phyloP scores from a whole-genome alignment of 2,329 filamentous ascomycete genomes.

The Bipolaris oryzae region DNA sequence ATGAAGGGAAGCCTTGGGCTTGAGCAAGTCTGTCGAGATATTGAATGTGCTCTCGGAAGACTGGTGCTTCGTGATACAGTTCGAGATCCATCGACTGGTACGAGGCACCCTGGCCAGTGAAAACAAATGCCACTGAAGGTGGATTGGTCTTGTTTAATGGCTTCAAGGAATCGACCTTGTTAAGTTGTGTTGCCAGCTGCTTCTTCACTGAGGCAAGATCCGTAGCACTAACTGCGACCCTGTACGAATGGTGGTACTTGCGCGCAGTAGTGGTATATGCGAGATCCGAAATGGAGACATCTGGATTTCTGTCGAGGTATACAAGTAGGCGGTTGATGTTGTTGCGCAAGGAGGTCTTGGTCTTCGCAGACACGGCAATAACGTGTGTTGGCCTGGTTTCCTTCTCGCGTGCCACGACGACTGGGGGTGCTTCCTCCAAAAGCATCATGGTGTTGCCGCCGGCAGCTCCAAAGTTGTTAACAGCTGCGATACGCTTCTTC shows the following conservation, averaged over 20 bases:
- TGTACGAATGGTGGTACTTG: slow-evolving; percentile 26
- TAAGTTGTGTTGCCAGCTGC: background rate
- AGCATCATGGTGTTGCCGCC: background rate
- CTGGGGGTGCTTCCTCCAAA: background rate
- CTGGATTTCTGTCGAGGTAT: slow-evolving; percentile 2
- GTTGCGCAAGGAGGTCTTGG: slow-evolving; percentile 3
- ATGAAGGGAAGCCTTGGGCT: slow-evolving; percentile 40
- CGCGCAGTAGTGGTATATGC: slow-evolving; percentile 34
- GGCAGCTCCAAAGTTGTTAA: slow-evolving; percentile 4
- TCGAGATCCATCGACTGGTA: slow-evolving; percentile 24
- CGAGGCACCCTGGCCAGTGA: slow-evolving; percentile 44
- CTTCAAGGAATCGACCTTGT: slow-evolving; percentile 30
- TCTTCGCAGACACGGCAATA: slow-evolving; percentile 3
- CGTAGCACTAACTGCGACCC: slow-evolving; percentile 7
- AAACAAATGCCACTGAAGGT: slow-evolving; percentile 15
- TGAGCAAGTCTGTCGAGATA: slow-evolving; percentile 38
- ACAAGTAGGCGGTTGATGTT: slow-evolving; percentile 7
- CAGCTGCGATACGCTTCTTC: background rate
- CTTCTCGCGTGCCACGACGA: slow-evolving; percentile 9
- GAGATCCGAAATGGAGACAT: slow-evolving; percentile 9
- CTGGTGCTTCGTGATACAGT: slow-evolving; percentile 23
- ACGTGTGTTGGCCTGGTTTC: background rate
- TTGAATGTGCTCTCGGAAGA: slow-evolving; percentile 41
- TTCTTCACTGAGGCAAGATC: background rate
- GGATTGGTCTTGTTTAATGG: slow-evolving; percentile 32